Evolutionary conservation across 2,329 filamentous ascomycete species (phyloP), one percentile per base, ranked within the genome.

Genomic region (Cercospora canescens): DNA sequence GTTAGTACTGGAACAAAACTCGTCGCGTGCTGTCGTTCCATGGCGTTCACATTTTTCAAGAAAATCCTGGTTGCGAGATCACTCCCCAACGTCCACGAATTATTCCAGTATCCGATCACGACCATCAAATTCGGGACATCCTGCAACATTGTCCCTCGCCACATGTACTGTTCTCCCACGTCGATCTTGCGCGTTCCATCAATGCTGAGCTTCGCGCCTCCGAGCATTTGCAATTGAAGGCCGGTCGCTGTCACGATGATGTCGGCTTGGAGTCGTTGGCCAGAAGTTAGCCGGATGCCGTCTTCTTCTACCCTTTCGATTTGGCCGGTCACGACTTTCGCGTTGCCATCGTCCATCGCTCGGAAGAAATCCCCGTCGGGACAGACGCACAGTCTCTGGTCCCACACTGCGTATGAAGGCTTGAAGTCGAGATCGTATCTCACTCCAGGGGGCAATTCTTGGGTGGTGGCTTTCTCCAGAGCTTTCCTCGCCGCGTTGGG

Each of bases 331-430:
- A 82, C 81, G 18, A 87, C 78, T 48, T 81, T 76, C 3, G 83
- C 83, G 62, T 81, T 82, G 30, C 84, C 84, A 1, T 77, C 74
- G 18, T 39, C 37, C 21, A 60, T 39, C 21, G 34, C 35, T 16
- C 79, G 79, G 73, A 87, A 86, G 70, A 87, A 85, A 16, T 83
- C 84, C 62, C 86, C 81, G 0, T 84, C 84, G 9, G 78, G 87
- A 62, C 39, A 60, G 4, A 91, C 79, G 70, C 91, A 94, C 4
- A 94, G 79, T 0, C 92, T 86, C 76, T 94, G 91, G 59, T 92
- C 84, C 83, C 90, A 82, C 4, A 80, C 80, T 41, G 78, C 78
- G 70, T 82, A 82, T 6, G 66, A 66, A 1, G 81, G 81, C 8
- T 78, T 76, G 71, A 82, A 81, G 65, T 81, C 77, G 0, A 80